Percentiles rank a stretch among this genome's conserved stretches.
These are phyloP conservation scores for Penicillium sp. DNA, from an alignment of 2,329 filamentous ascomycete species.

Conservation along the genomic window DNA sequence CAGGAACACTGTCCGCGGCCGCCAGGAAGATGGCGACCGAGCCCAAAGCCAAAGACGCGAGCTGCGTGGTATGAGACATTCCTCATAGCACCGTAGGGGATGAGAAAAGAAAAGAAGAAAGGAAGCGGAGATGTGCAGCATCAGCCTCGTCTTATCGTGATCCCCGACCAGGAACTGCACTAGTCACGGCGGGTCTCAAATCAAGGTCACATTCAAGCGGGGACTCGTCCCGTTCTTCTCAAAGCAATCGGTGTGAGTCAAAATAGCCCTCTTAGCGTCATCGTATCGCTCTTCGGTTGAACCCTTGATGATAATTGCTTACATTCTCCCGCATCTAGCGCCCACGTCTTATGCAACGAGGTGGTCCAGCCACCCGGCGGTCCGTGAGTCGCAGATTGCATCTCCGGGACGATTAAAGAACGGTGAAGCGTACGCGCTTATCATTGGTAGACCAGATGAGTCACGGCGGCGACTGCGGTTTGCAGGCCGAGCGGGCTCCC, in stretches of 20 bases:
- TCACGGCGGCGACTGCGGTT: background rate
- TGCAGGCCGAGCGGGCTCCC: background rate
- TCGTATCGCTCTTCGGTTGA: background rate
- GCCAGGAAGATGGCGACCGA: constrained; percentile 27
- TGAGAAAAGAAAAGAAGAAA: background rate
- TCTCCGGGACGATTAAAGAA: constrained; percentile 1
- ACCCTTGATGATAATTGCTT: background rate
- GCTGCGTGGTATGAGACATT: constrained; percentile 24
- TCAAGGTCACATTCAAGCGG: constrained; percentile 5
- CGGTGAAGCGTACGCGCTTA: constrained; percentile 6
- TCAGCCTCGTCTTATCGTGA: constrained; percentile 7
- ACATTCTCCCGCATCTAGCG: no score
- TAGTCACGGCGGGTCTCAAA: background rate
- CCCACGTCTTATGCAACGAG: background rate
- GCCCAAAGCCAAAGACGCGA: constrained; percentile 20
- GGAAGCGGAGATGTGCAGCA: background rate
- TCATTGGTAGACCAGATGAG: background rate
- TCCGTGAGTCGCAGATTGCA: background rate
- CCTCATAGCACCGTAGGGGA: constrained; percentile 10
- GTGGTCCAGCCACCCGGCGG: background rate
- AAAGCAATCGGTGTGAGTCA: constrained; percentile 1
- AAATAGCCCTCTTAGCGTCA: background rate
- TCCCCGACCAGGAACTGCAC: background rate
- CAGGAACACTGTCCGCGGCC: constrained; percentile 25
- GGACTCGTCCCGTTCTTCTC: background rate